Evolutionary conservation across 495 filamentous ascomycete genomes (phyloP).

Genomic region (Penicillium parvum): DNA sequence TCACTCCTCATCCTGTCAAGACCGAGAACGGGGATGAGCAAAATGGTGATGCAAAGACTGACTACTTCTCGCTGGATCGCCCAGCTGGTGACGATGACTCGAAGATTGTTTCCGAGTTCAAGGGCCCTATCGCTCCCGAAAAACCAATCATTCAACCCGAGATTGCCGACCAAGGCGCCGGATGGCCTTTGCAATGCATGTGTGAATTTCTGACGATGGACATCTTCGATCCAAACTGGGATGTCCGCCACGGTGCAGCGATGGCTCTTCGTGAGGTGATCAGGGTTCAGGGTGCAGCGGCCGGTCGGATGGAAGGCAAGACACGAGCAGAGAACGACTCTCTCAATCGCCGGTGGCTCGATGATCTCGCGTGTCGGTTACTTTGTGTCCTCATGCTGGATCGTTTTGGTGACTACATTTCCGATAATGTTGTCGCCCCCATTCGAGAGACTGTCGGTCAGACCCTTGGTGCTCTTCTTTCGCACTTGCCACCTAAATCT

Average conservation of each 20-base stretch:
- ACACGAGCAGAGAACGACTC: slow-evolving; percentile 67
- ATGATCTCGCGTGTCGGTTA: slow-evolving; percentile 87
- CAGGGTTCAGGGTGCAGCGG: slow-evolving; percentile 84
- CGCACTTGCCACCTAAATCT: slow-evolving; percentile 67
- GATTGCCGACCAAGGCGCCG: slow-evolving; percentile 63
- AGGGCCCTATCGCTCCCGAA: slow-evolving; percentile 64
- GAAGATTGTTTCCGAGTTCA: slow-evolving; percentile 94
- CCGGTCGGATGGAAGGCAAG: slow-evolving; percentile 73
- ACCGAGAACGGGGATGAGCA: slow-evolving; percentile 53
- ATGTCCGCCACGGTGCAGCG: slow-evolving; percentile 93
- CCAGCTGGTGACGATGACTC: slow-evolving; percentile 74
- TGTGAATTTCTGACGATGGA: slow-evolving; percentile 92
- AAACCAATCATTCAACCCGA: slow-evolving; percentile 60
- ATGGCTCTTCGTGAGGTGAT: slow-evolving; percentile 92
- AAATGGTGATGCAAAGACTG: slow-evolving; percentile 48
- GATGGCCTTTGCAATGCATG: slow-evolving; percentile 88
- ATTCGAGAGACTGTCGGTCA: slow-evolving; percentile 97
- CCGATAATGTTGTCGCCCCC: slow-evolving; percentile 92
- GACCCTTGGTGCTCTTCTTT: slow-evolving; percentile 81
- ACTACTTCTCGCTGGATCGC: slow-evolving; percentile 86
- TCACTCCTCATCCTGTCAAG: slow-evolving; percentile 69
- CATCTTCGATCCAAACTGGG: slow-evolving; percentile 91
- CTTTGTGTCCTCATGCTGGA: slow-evolving; percentile 96
- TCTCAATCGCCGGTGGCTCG: slow-evolving; percentile 78
- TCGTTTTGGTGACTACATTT: slow-evolving; percentile 95